These are phyloP conservation scores for Bacterosira constricta DNA, from an alignment of 108 stramenopile species.

Conservation along the genomic window DNA sequence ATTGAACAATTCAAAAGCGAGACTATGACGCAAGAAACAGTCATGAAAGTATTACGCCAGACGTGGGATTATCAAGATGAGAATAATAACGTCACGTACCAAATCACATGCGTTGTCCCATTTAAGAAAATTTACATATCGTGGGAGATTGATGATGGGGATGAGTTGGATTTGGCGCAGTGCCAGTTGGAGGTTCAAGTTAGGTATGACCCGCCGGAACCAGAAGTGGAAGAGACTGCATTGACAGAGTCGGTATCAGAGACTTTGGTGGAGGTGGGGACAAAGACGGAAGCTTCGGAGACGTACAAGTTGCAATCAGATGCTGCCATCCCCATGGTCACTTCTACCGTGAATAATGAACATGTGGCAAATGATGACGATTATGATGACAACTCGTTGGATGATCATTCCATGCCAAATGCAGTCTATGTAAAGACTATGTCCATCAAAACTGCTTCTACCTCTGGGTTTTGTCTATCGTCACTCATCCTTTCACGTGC, in stretches of 20 bases:
- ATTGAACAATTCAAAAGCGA: conserved; percentile 29
- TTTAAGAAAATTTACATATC: conserved; percentile 14
- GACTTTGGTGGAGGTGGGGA: not conserved
- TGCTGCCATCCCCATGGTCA: too few species aligned
- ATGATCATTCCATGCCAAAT: not conserved
- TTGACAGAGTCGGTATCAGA: not conserved
- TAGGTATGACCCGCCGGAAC: not conserved
- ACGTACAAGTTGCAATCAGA: too few species aligned
- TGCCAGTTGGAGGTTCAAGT: conserved; percentile 20
- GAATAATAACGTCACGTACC: conserved; percentile 5
- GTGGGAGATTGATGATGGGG: conserved; percentile 21
- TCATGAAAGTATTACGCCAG: conserved; percentile 15
- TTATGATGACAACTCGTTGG: not conserved
- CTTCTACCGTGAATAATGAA: not conserved
- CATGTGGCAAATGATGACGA: not conserved
- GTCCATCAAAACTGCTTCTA: not conserved
- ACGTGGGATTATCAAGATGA: conserved; percentile 21
- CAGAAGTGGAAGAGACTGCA: not conserved
- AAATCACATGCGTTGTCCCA: conserved; percentile 23
- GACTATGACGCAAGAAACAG: conserved; percentile 1
- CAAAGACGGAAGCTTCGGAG: not conserved
- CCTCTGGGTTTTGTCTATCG: not conserved
- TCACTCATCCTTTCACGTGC: not conserved
- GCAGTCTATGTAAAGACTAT: not conserved
- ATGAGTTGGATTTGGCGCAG: conserved; percentile 21